Evolutionary conservation across 441 rosid genomes (phyloP), one percentile per base, ranked within the genome.

Genomic region (Croton laevigatus): DNA sequence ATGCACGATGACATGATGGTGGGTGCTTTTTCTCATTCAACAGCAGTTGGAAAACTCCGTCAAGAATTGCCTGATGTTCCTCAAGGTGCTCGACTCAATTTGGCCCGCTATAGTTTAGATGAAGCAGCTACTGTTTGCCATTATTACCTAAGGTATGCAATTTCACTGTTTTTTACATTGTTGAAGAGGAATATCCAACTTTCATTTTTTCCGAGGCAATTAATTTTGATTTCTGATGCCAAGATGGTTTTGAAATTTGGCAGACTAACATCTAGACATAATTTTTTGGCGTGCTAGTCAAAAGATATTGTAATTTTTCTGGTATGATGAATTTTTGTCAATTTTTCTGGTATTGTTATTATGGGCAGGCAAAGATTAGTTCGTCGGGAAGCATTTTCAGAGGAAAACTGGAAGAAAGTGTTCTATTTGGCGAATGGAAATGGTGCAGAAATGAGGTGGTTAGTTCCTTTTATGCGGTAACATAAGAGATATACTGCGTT

Each of bases 1-100:
- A 87, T 79, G 90, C 97, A 90, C 75, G 80, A 90, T 76, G 91
- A 85, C 73, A 92, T 92, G 99, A 94, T 94, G 97, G 89, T 92
- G 57, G 97, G 97, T 69, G 91, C 97, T 70, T 94, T 89, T 84
- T 89, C 98, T 66, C 95, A 91, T 78, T 91, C 99, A 77, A 92
- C 96, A n/a, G 97, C 99, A 38, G 97, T 91, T 27, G 97, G 99
- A 53, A 95, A 92, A 79, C 87, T 95, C 69, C 96, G 93, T 10
- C 71, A 82, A 85, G 90, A 92, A 73, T 81, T 92, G 76, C 99
- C 99, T 76, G 91, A 92, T 82, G 93, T 92, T 74, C 97, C 99
- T 19, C 76, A 66, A 40, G 95, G 78, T 82, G 92, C 95, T 23
- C 99, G 96, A 61, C 74, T 80, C 62, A 64, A 76, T 62, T 80